A percentile compares a stretch with the other conserved stretches of the same genome.
Conservation (phyloP, 192 early-diverging fungal species). For the Backusella liffmaniae region DNA sequence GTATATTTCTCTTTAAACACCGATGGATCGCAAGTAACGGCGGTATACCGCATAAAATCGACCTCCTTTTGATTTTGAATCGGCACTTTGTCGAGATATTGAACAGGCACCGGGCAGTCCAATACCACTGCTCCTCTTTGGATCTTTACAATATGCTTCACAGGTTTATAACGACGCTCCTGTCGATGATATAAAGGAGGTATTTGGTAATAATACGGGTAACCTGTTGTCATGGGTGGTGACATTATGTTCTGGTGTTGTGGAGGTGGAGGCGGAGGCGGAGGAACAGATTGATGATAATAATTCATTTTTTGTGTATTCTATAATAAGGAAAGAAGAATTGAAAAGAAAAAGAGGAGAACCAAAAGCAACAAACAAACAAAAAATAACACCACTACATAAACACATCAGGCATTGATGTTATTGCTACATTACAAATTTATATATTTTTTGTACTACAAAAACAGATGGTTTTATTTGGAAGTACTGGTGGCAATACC, state of each 20-base stretch:
- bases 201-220: not conserved
- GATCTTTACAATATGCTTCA: conserved; percentile 50
- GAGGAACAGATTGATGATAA: not conserved
- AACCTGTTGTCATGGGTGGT: not conserved
- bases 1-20: conserved; percentile 81
- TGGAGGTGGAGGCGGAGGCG: not conserved
- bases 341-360: not conserved
- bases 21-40: conserved; percentile 83
- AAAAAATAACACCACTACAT: not conserved
- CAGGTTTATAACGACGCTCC: not conserved
- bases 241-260: not conserved
- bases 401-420: not conserved
- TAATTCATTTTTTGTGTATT: not conserved
- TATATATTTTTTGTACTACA: not conserved
- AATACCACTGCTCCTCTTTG: conserved; percentile 70
- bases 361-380: not conserved
- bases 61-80: conserved; percentile 72
- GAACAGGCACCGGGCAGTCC: conserved; percentile 64
- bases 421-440: not conserved
- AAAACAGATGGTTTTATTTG: conserved; percentile 5
- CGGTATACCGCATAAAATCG: conserved; percentile 91
- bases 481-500: not conserved
- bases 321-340: not conserved
- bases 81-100: conserved; percentile 52
- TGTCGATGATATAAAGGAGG: not conserved